Evolutionary conservation across 1,139 yeast species (phyloP).

Genomic region (Yamadazyma buinensis): DNA sequence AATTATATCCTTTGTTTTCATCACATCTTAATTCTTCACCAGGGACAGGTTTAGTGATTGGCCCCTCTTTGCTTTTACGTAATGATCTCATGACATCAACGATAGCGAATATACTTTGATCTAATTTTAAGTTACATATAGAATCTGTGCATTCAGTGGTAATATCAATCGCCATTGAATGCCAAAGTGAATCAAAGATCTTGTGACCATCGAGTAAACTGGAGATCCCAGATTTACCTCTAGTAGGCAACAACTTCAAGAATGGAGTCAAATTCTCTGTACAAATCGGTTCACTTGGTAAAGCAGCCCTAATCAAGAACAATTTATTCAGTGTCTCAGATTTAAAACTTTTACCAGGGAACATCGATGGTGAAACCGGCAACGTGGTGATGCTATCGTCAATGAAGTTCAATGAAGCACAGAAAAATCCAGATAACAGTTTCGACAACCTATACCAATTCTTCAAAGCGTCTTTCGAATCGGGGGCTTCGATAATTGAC

Average conservation of each 20-base stretch:
- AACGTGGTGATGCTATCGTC: slow-evolving; percentile 75
- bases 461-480: slow-evolving; percentile 50
- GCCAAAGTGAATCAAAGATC: slow-evolving; percentile 94
- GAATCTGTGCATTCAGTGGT: slow-evolving; percentile 45
- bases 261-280: slow-evolving; percentile 97
- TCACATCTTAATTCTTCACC: slow-evolving; percentile 75
- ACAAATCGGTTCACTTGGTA: slow-evolving; percentile 95
- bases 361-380: slow-evolving; percentile 42
- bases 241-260: slow-evolving; percentile 82
- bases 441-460: slow-evolving; percentile 74
- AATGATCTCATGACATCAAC: slow-evolving; percentile 67
- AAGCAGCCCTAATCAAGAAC: slow-evolving; percentile 72
- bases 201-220: slow-evolving; percentile 90
- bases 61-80: slow-evolving; percentile 54
- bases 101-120: slow-evolving; percentile 71
- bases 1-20: slow-evolving; percentile 49
- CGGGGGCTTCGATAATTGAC: slow-evolving; percentile 73
- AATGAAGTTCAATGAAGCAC: slow-evolving; percentile 90
- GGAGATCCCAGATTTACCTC: slow-evolving; percentile 88
- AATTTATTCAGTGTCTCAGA: slow-evolving; percentile 33
- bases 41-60: slow-evolving; percentile 77
- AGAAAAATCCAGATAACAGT: slow-evolving; percentile 83
- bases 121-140: slow-evolving; percentile 52
- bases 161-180: slow-evolving; percentile 85
- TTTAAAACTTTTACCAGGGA: slow-evolving; percentile 14